Evolutionary conservation across 768 basidiomycete species (phyloP).

Genomic region (Pleurotus sapidus): DNA sequence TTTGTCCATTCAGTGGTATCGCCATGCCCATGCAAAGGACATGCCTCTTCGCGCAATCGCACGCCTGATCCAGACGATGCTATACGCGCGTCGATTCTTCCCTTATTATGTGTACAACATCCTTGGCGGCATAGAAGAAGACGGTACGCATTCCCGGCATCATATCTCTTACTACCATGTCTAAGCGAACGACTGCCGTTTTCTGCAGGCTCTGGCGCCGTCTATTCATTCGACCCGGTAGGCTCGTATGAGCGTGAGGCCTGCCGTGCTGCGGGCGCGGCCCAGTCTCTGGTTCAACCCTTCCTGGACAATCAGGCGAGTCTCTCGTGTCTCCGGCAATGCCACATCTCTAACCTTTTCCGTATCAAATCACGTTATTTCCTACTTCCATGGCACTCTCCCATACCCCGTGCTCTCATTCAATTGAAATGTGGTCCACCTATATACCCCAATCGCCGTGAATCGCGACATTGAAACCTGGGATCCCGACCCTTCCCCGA

Average conservation of each 20-base stretch:
- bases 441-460: not conserved
- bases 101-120: conserved; percentile 98
- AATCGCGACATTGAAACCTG: not conserved
- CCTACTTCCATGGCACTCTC: not conserved
- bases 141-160: conserved; percentile 57
- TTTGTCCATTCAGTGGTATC: conserved; percentile 75
- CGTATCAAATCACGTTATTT: not conserved
- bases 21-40: conserved; percentile 94
- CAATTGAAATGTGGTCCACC: not conserved
- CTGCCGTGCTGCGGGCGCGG: conserved; percentile 94
- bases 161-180: not conserved
- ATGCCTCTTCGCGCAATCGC: conserved; percentile 98
- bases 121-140: conserved; percentile 93
- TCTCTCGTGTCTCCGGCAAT: conserved; percentile 15
- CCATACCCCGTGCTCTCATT: not conserved
- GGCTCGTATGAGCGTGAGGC: conserved; percentile 97
- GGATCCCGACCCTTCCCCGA: conserved; percentile 8
- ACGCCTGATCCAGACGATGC: conserved; percentile 97
- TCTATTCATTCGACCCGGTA: conserved; percentile 99
- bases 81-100: conserved; percentile 95
- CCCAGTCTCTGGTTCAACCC: conserved; percentile 92
- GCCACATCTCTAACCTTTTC: not conserved
- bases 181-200: too few species aligned
- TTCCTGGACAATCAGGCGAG: conserved; percentile 96
- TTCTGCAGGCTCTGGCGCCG: conserved; percentile 80